A percentile compares a stretch with the other conserved stretches of the same genome.
phyloP scores from a whole-genome alignment of 441 rosid genomes.

The Euphorbia schlechtendalii region DNA sequence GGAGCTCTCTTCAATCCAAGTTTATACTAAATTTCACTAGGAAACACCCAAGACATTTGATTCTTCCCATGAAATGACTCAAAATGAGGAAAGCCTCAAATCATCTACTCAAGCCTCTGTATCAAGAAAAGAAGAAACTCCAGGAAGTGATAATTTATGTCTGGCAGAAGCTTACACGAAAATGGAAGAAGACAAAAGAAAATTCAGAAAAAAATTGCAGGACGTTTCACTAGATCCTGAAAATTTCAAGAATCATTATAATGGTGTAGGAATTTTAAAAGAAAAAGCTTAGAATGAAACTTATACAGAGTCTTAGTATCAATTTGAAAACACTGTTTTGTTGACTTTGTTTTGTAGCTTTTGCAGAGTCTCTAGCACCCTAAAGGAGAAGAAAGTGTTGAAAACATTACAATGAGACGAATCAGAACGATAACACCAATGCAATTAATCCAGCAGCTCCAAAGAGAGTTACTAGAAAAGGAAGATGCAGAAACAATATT shows the following conservation, averaged over 20 bases:
- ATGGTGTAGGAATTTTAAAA: conserved; percentile 5
- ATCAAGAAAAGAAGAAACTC: background rate
- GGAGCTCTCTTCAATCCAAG: no score
- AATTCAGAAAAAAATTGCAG: conserved; percentile 6
- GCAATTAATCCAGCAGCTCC: background rate
- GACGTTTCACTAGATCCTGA: conserved; percentile 10
- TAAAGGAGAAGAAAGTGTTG: conserved; percentile 10
- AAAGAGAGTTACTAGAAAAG: background rate
- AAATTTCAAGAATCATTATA: conserved; percentile 15
- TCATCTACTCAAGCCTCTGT: background rate
- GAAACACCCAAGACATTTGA: no score
- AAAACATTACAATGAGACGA: conserved; percentile 7
- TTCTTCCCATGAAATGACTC: background rate
- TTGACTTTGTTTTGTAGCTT: conserved; percentile 6
- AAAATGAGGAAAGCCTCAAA: conserved; percentile 9
- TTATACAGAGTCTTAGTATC: background rate
- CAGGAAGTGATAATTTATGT: background rate
- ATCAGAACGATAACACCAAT: conserved; percentile 9
- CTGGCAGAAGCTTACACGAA: background rate
- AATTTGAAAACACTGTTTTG: conserved; percentile 3
- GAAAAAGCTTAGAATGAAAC: conserved; percentile 23
- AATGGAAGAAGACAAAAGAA: conserved; percentile 9
- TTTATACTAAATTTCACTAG: no score
- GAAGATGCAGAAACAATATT: no score
- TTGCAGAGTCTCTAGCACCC: conserved; percentile 19